Percentiles rank a stretch among this genome's conserved stretches.
Evolutionary conservation across 805 yeast genomes (phyloP).

Genomic region (Cyberlindnera meyerae): DNA sequence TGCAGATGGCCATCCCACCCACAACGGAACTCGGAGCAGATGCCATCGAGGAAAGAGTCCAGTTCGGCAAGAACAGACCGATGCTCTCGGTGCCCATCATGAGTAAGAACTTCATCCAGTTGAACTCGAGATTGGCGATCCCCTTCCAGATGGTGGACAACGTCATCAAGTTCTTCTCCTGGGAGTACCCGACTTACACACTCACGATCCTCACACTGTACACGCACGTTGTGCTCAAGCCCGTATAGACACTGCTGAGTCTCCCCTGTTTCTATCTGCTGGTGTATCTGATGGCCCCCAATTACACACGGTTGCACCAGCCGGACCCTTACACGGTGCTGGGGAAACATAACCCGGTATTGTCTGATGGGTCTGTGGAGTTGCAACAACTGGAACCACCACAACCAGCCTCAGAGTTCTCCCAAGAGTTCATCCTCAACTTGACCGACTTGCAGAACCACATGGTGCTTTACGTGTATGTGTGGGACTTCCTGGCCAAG

Average conservation of each 20-base stretch:
- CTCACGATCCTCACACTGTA: slow-evolving; percentile 47
- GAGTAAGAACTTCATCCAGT: slow-evolving; percentile 59
- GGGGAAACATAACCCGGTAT: slow-evolving; percentile 36
- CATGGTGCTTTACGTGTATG: slow-evolving; percentile 57
- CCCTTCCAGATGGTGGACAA: slow-evolving; percentile 61
- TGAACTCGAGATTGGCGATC: slow-evolving; percentile 57
- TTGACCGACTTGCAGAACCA: slow-evolving; percentile 82
- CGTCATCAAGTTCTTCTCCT: slow-evolving; percentile 48
- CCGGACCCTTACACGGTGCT: slow-evolving; percentile 42
- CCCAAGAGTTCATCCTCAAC: slow-evolving; percentile 72
- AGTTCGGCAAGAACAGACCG: slow-evolving; percentile 60
- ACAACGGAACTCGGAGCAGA: slow-evolving; percentile 41
- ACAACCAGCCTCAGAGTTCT: slow-evolving; percentile 71
- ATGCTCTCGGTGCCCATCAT: slow-evolving; percentile 62
- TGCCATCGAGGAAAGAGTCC: slow-evolving; percentile 48
- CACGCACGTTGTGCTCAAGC: slow-evolving; percentile 55
- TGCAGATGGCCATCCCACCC: slow-evolving; percentile 70
- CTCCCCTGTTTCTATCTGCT: slow-evolving; percentile 53
- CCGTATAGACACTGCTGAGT: slow-evolving; percentile 44
- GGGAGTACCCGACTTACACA: slow-evolving; percentile 63
- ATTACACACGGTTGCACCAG: slow-evolving; percentile 56
- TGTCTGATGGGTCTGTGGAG: slow-evolving; percentile 45
- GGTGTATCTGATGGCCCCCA: slow-evolving; percentile 60
- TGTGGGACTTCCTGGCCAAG: slow-evolving; percentile 53
- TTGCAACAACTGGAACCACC: slow-evolving; percentile 4